phyloP scores from a whole-genome alignment of 164 flowering plant genomes.

The Piper betle region DNA sequence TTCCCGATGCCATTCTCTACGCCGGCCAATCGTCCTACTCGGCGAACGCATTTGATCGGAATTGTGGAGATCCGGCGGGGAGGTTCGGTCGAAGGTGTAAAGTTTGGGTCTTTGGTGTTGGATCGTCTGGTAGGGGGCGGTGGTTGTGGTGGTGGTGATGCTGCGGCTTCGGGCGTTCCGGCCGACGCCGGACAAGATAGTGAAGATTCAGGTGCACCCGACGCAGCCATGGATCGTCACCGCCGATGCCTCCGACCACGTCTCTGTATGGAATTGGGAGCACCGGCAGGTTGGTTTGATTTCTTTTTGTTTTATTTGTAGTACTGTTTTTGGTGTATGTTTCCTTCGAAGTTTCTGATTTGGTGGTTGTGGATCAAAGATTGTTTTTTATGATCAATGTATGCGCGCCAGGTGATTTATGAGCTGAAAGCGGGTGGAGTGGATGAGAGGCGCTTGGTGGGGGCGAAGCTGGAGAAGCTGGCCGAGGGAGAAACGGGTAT shows the following conservation, averaged over 20 bases:
- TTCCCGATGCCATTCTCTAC: not conserved
- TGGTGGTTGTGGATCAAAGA: not conserved
- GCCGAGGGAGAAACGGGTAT: slow-evolving; percentile 95
- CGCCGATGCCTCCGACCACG: slow-evolving; percentile 91
- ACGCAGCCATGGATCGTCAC: slow-evolving; percentile 99
- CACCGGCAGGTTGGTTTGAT: slow-evolving; percentile 60
- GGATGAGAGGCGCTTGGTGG: slow-evolving; percentile 90
- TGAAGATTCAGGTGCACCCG: slow-evolving; percentile 83
- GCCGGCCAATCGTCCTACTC: not conserved
- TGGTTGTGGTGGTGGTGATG: slow-evolving; percentile 23
- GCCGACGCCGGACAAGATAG: slow-evolving; percentile 73
- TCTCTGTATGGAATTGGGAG: slow-evolving; percentile 99
- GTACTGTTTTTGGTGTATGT: no score
- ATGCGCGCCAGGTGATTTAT: slow-evolving; percentile 53
- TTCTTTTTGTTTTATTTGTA: not conserved
- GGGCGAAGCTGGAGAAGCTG: slow-evolving; percentile 94
- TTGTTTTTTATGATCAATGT: not conserved
- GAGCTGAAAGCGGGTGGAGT: slow-evolving; percentile 97
- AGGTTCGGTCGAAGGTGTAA: not conserved
- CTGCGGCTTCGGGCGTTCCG: slow-evolving; percentile 73
- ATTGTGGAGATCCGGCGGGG: not conserved
- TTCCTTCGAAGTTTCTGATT: not conserved
- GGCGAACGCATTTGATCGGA: not conserved
- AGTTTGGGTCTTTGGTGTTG: not conserved
- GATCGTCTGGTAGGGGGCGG: not conserved